Percentiles rank a stretch among this genome's conserved stretches.
phyloP scores from a whole-genome alignment of 2,329 filamentous ascomycete genomes.

The Aspergillus luchuensis region DNA sequence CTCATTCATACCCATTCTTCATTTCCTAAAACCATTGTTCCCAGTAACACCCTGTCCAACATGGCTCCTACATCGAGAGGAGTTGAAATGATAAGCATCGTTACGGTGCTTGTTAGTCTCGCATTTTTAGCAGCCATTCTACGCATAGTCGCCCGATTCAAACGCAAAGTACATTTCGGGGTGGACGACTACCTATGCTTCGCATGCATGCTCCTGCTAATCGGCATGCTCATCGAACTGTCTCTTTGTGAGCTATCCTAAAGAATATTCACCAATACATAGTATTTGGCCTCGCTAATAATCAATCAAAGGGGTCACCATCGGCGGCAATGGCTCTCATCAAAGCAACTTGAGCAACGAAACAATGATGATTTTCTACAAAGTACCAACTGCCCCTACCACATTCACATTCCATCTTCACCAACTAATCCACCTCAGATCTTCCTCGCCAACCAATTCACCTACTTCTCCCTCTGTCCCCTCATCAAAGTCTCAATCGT shows the following conservation, averaged over 20 bases:
- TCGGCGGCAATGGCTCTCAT: slow-evolving; percentile 35
- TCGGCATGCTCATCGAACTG: slow-evolving; percentile 35
- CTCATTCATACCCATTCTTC: neutral
- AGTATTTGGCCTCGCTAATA: slow-evolving; percentile 11
- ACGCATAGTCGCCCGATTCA: slow-evolving; percentile 30
- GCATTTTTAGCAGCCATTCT: slow-evolving; percentile 29
- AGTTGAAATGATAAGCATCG: slow-evolving; percentile 32
- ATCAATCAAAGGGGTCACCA: slow-evolving; percentile 31
- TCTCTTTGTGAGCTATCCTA: slow-evolving; percentile 28
- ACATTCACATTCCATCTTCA: neutral
- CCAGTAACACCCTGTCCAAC: slow-evolving; percentile 1
- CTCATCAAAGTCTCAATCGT: slow-evolving; percentile 38
- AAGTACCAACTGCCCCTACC: slow-evolving; percentile 20
- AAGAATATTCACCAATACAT: too few species aligned
- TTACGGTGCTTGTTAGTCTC: slow-evolving; percentile 33
- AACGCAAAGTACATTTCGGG: slow-evolving; percentile 32
- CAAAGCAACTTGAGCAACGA: slow-evolving; percentile 20
- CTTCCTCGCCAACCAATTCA: slow-evolving; percentile 39
- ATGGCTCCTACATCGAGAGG: slow-evolving; percentile 33
- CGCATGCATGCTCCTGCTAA: slow-evolving; percentile 27
- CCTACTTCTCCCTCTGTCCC: slow-evolving; percentile 37
- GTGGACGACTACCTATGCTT: slow-evolving; percentile 37
- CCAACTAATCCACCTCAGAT: slow-evolving; percentile 23
- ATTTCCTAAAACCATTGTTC: neutral
- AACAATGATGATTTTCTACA: slow-evolving; percentile 34